phyloP scores from a whole-genome alignment of 2,329 filamentous ascomycete genomes.

The Diplodia intermedia region DNA sequence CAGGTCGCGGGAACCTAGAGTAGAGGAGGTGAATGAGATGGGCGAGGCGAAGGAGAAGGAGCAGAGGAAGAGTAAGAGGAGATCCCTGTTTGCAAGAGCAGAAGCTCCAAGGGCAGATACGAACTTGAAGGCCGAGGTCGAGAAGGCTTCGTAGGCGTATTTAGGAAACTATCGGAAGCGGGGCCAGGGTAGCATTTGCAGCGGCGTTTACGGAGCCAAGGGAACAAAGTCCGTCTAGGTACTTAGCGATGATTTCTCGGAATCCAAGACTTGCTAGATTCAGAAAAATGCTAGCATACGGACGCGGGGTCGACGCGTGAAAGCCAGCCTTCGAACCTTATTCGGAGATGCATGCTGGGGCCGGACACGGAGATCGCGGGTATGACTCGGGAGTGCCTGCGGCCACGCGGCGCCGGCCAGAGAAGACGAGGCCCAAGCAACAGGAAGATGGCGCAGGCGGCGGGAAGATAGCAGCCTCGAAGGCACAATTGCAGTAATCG shows the following conservation, averaged over 20 bases:
- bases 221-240: slow-evolving; percentile 8
- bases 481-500: slow-evolving; percentile 18
- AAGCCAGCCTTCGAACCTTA: slow-evolving; percentile 16
- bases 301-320: slow-evolving; percentile 6
- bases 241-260: slow-evolving; percentile 15
- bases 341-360: neutral
- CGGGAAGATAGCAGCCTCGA: slow-evolving; percentile 10
- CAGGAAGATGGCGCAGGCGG: neutral
- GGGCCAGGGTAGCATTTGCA: slow-evolving; percentile 19
- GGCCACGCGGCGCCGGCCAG: neutral
- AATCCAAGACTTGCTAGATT: slow-evolving; percentile 19
- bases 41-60: slow-evolving; percentile 16
- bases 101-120: neutral
- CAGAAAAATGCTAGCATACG: neutral
- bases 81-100: neutral
- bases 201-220: slow-evolving; percentile 13
- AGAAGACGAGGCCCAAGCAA: slow-evolving; percentile 6
- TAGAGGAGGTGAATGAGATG: neutral
- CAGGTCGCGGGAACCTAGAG: slow-evolving; percentile 34
- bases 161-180: neutral
- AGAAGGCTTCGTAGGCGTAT: slow-evolving; percentile 4
- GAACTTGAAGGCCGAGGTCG: neutral
- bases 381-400: neutral
- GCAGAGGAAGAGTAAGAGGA: slow-evolving; percentile 28
- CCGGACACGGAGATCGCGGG: neutral